Conservation (phyloP, 257 asterid species). For the Striga asiatica region DNA sequence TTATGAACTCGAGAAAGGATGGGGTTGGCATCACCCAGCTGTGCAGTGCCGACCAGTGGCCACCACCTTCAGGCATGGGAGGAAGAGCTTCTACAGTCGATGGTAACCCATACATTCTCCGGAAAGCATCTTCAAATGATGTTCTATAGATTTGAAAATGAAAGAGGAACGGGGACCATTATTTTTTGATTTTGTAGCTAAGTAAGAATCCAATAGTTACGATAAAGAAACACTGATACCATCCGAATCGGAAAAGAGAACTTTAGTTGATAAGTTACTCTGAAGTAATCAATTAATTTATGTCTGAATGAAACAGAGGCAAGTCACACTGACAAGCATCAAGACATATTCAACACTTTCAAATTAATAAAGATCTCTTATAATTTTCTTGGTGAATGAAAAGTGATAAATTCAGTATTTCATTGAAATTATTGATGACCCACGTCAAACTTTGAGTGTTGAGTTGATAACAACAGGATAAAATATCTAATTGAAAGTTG, state of each 20-base stretch:
- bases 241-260: not conserved
- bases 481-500: slow-evolving; percentile 1
- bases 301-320: not conserved
- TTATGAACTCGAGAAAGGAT: slow-evolving; percentile 82
- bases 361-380: slow-evolving; percentile 2
- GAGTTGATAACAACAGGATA: not conserved
- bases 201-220: not conserved
- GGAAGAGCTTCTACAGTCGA: slow-evolving; percentile 80
- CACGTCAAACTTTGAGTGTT: not conserved
- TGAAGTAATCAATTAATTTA: not conserved
- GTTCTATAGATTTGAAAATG: slow-evolving; percentile 34
- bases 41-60: slow-evolving; percentile 82
- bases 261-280: not conserved
- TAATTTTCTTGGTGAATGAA: not conserved
- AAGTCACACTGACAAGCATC: not conserved
- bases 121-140: slow-evolving; percentile 71
- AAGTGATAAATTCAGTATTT: not conserved
- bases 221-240: not conserved
- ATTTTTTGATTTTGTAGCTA: not conserved
- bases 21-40: slow-evolving; percentile 99
- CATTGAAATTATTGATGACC: not conserved
- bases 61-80: slow-evolving; percentile 97
- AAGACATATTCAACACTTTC: no score
- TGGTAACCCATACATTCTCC: slow-evolving; percentile 81
- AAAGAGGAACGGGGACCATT: slow-evolving; percentile 7